These are phyloP conservation scores for Diutina rugosa DNA, from an alignment of 1,139 yeast genomes.

Conservation along the genomic window DNA sequence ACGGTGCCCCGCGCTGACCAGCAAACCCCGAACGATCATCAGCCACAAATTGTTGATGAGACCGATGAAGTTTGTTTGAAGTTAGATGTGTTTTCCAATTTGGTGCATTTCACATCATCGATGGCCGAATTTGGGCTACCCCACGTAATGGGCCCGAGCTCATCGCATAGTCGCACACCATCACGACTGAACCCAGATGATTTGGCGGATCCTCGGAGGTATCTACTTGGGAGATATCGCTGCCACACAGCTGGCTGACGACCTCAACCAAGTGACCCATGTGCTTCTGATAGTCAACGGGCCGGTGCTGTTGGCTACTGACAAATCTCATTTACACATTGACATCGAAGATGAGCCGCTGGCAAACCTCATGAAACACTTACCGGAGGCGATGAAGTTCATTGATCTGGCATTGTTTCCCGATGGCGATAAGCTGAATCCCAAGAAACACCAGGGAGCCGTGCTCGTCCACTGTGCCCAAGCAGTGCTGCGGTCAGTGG, in stretches of 20 bases:
- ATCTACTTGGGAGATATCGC: constrained; percentile 48
- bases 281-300: constrained; percentile 61
- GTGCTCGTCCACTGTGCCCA: constrained; percentile 70
- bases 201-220: constrained; percentile 48
- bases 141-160: neutral
- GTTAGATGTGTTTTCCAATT: too few relatives aligned
- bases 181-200: constrained; percentile 3
- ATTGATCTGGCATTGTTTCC: constrained; percentile 53
- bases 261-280: constrained; percentile 44
- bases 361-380: constrained; percentile 49
- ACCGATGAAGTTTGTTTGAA: too few relatives aligned
- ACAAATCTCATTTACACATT: constrained; percentile 48
- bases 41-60: too few relatives aligned
- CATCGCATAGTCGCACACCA: neutral
- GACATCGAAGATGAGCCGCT: constrained; percentile 56
- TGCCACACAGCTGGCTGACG: constrained; percentile 28
- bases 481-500: constrained; percentile 73
- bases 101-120: too few relatives aligned
- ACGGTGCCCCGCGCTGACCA: neutral
- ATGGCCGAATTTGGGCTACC: too few relatives aligned
- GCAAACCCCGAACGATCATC: too few relatives aligned
- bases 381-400: constrained; percentile 49
- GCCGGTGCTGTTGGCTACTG: constrained; percentile 37
- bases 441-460: constrained; percentile 29
- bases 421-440: constrained; percentile 12